phyloP scores from a whole-genome alignment of 2,329 filamentous ascomycete genomes.

The Fusarium compactum region DNA sequence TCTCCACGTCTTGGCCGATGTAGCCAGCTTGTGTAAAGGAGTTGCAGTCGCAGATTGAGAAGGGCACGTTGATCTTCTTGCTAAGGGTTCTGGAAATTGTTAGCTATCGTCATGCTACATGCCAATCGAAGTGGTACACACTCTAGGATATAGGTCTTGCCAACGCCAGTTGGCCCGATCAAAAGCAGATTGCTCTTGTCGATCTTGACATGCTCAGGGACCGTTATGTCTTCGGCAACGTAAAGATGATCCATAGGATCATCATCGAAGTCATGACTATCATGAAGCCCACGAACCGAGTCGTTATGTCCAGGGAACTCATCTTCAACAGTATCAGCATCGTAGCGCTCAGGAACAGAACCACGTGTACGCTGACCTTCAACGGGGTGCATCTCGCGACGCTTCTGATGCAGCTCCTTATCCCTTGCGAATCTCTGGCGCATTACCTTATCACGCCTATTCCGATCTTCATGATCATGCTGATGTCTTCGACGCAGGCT shows the following conservation, averaged over 20 bases:
- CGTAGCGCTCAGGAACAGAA: slow-evolving; percentile 46
- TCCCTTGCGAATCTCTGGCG: slow-evolving; percentile 79
- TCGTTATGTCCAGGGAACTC: slow-evolving; percentile 67
- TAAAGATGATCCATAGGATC: slow-evolving; percentile 59
- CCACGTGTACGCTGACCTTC: slow-evolving; percentile 72
- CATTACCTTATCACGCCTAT: slow-evolving; percentile 71
- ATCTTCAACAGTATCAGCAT: slow-evolving; percentile 60
- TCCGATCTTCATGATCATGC: slow-evolving; percentile 75
- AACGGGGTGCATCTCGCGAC: slow-evolving; percentile 75
- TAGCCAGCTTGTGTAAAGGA: slow-evolving; percentile 97
- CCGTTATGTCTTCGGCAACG: slow-evolving; percentile 59
- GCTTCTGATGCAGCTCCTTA: slow-evolving; percentile 66
- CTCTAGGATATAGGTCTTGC: slow-evolving; percentile 94
- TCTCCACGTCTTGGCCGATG: slow-evolving; percentile 97
- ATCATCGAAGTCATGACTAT: slow-evolving; percentile 49
- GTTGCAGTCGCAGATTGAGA: slow-evolving; percentile 95
- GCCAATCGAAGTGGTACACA: slow-evolving; percentile 50
- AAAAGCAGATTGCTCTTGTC: slow-evolving; percentile 96
- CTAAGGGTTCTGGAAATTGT: slow-evolving; percentile 79
- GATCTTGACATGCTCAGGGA: slow-evolving; percentile 73
- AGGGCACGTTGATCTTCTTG: slow-evolving; percentile 92
- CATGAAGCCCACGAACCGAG: slow-evolving; percentile 58
- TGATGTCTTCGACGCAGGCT: slow-evolving; percentile 82
- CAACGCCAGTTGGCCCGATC: slow-evolving; percentile 92
- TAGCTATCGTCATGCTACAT: slow-evolving; percentile 11